A percentile compares a stretch with the other conserved stretches of the same genome.
Evolutionary conservation across 176 grass and related monocot genomes (phyloP).

Genomic region (Tillandsia fasciculata): DNA sequence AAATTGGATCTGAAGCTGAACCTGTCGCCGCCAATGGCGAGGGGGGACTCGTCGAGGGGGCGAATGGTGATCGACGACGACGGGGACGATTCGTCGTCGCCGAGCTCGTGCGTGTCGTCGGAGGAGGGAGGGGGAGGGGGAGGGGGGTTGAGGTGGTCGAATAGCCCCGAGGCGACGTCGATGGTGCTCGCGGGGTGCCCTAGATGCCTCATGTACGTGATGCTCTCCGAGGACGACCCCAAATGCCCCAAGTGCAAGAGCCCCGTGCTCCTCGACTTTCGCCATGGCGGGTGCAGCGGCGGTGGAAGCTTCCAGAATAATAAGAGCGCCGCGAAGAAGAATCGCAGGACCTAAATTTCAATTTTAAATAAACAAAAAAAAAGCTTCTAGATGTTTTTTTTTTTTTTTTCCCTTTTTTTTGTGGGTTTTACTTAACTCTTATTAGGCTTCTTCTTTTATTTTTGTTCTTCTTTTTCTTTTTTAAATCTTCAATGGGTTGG

Average conservation of each 20-base stretch:
- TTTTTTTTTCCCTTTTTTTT: no score
- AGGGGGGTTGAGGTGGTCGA: constrained; percentile 37
- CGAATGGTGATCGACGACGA: constrained; percentile 23
- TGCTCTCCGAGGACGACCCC: constrained; percentile 79
- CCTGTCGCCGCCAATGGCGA: constrained; percentile 38
- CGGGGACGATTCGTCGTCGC: constrained; percentile 40
- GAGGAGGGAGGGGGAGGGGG: constrained; percentile 54
- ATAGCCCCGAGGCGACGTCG: constrained; percentile 57
- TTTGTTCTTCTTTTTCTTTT: no score
- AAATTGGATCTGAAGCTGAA: constrained; percentile 60
- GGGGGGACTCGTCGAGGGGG: constrained; percentile 30
- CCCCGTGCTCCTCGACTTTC: constrained; percentile 81
- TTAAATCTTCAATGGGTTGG: no score
- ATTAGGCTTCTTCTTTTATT: no score
- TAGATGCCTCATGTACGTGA: constrained; percentile 91
- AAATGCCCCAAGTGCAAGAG: constrained; percentile 84
- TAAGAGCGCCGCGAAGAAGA: neutral
- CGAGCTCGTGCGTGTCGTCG: constrained; percentile 98
- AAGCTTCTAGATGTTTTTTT: no score
- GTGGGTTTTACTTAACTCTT: no score
- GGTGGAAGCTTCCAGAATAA: constrained; percentile 17
- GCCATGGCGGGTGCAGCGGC: constrained; percentile 20
- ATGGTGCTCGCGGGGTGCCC: constrained; percentile 72
- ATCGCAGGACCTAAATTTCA: no score
- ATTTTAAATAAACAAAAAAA: no score